These are phyloP conservation scores for Podospora didyma DNA, from an alignment of 495 filamentous ascomycete species.

Conservation along the genomic window DNA sequence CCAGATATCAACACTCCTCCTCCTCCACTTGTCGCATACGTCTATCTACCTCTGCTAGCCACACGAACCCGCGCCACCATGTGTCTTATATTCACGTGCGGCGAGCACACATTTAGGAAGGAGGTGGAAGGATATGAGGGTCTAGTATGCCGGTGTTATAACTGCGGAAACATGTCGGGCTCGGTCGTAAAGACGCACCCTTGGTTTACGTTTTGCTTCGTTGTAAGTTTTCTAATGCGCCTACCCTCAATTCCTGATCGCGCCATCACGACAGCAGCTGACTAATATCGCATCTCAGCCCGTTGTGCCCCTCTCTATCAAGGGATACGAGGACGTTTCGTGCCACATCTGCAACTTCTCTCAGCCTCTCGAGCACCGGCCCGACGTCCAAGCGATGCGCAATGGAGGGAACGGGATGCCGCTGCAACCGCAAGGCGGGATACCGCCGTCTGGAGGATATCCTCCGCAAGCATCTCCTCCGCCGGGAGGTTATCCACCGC, in stretches of 20 bases:
- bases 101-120: slow-evolving; percentile 53
- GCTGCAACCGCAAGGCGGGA: slow-evolving; percentile 37
- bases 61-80: slow-evolving; percentile 24
- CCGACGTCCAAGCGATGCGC: slow-evolving; percentile 45
- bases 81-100: slow-evolving; percentile 57
- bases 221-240: slow-evolving; percentile 32
- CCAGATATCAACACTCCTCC: no score
- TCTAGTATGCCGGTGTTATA: slow-evolving; percentile 50
- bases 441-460: slow-evolving; percentile 4
- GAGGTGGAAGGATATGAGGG: slow-evolving; percentile 53
- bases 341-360: slow-evolving; percentile 54
- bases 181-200: slow-evolving; percentile 50
- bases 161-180: slow-evolving; percentile 52
- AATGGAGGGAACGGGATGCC: slow-evolving; percentile 40
- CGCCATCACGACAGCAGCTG: background rate
- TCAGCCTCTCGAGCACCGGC: slow-evolving; percentile 51
- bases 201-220: slow-evolving; percentile 58
- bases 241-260: background rate
- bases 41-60: background rate
- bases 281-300: slow-evolving; percentile 28
- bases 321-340: slow-evolving; percentile 51
- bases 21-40: no score
- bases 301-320: slow-evolving; percentile 50
- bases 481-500: slow-evolving; percentile 1
- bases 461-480: background rate